Conservation (phyloP, 2,329 filamentous ascomycete species). For the Onygena corvina region DNA sequence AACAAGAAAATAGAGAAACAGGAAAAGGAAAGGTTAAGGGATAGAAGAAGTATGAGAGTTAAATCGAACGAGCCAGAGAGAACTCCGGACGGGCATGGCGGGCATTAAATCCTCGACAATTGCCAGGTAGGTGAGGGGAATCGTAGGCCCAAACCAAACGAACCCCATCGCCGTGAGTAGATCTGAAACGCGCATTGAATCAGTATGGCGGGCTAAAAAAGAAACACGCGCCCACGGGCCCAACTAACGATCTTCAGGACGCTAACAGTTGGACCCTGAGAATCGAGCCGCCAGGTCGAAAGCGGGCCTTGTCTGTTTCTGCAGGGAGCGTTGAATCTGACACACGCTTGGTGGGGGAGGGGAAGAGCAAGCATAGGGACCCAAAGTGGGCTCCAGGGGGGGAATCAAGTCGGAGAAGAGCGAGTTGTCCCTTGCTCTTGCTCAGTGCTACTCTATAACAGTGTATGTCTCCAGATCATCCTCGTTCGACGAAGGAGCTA, state of each 20-base stretch:
- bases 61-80: conserved; percentile 12
- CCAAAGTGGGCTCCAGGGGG: background rate
- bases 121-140: conserved; percentile 1
- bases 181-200: conserved; percentile 13
- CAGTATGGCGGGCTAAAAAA: background rate
- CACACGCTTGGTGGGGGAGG: background rate
- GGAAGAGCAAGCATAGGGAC: background rate
- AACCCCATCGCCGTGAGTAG: conserved; percentile 5
- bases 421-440: background rate
- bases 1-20: conserved; percentile 15
- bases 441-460: too few species aligned
- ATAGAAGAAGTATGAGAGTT: conserved; percentile 13
- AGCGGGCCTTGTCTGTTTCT: background rate
- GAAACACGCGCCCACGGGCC: conserved; percentile 1
- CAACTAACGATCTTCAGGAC: background rate
- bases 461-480: background rate
- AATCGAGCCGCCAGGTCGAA: background rate
- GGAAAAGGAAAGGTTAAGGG: conserved; percentile 15
- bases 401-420: background rate
- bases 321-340: conserved; percentile 1
- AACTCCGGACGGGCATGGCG: conserved; percentile 21
- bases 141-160: conserved; percentile 6
- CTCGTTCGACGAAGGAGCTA: background rate
- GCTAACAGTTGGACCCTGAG: background rate
- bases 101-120: conserved; percentile 29